Percentiles rank a stretch among this genome's conserved stretches.
phyloP scores from a whole-genome alignment of 805 yeast species.

The Dipodascus geniculatus region DNA sequence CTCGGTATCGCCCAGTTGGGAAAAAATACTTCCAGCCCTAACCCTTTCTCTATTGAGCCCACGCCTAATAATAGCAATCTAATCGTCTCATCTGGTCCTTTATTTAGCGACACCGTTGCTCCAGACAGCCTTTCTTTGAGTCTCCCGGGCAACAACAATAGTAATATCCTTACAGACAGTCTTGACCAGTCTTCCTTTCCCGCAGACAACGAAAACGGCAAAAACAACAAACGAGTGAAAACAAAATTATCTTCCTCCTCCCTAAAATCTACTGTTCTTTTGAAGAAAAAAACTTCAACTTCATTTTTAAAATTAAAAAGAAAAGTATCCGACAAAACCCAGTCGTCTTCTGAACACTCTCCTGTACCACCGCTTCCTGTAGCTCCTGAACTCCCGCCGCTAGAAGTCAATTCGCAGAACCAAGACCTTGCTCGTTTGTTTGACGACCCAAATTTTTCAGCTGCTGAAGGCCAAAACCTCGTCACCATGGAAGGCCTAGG shows the following conservation, averaged over 20 bases:
- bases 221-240: background rate
- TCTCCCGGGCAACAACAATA: background rate
- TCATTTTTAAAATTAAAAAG: background rate
- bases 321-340: background rate
- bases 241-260: slow-evolving; percentile 1
- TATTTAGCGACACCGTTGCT: background rate
- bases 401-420: background rate
- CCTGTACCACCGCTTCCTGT: background rate
- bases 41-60: background rate
- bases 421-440: background rate
- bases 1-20: no score
- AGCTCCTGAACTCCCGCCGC: background rate
- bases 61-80: background rate
- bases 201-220: background rate
- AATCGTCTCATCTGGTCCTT: background rate
- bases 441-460: background rate
- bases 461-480: background rate
- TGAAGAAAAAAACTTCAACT: background rate
- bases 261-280: background rate
- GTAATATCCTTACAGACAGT: background rate
- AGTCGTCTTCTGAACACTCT: background rate
- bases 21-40: no score
- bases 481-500: background rate
- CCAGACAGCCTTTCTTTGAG: background rate
- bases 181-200: background rate